A percentile compares a stretch with the other conserved stretches of the same genome.
Conservation (phyloP, 805 yeast genomes). For the Geotrichum ghanense region DNA sequence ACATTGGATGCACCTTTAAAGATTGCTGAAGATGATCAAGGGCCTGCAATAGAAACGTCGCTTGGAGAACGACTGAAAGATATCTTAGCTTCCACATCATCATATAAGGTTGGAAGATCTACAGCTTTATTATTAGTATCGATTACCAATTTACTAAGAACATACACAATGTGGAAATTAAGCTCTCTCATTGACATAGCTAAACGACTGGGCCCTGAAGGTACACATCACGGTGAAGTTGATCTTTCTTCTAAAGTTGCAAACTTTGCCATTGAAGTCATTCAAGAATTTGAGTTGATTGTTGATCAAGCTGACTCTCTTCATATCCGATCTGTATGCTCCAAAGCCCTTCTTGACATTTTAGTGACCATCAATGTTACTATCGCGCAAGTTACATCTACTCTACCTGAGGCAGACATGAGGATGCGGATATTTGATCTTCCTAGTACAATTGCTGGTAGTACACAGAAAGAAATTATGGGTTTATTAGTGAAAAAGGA, state of each 20-base stretch:
- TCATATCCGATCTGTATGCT: neutral
- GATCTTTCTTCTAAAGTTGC: neutral
- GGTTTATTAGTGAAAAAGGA: slow-evolving; percentile 41
- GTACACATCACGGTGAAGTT: slow-evolving; percentile 2
- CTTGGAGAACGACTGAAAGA: neutral
- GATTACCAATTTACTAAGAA: slow-evolving; percentile 2
- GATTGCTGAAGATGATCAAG: neutral
- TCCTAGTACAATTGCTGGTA: slow-evolving; percentile 22
- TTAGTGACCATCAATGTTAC: slow-evolving; percentile 18
- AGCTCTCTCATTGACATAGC: slow-evolving; percentile 2
- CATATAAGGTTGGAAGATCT: neutral
- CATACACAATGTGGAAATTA: slow-evolving; percentile 9
- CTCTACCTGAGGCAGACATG: slow-evolving; percentile 15
- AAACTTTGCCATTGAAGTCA: slow-evolving; percentile 1
- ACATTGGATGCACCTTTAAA: neutral
- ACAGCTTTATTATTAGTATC: neutral
- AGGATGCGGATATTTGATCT: slow-evolving; percentile 17
- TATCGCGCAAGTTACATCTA: slow-evolving; percentile 17
- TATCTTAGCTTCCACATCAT: slow-evolving; percentile 4
- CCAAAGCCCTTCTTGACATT: slow-evolving; percentile 12
- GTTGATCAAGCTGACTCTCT: neutral
- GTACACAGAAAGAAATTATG: slow-evolving; percentile 20
- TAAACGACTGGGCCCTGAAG: slow-evolving; percentile 3
- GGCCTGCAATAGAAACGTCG: neutral
- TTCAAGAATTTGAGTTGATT: slow-evolving; percentile 2